Conservation (phyloP, 805 yeast genomes). For the Saturnispora zaruensis region DNA sequence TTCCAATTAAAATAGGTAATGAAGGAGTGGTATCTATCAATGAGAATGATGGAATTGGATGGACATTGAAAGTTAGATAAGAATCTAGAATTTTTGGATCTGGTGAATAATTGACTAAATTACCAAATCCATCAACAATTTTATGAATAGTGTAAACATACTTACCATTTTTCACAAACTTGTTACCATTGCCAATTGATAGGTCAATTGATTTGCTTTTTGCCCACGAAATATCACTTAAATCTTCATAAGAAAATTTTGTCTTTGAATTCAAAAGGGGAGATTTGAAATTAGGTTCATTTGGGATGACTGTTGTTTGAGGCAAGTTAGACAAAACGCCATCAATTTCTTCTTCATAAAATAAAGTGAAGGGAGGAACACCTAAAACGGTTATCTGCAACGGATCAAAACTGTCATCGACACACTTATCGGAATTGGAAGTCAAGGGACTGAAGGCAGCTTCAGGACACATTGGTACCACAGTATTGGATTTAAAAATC, state of each 20-base stretch:
- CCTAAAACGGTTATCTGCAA: slow-evolving; percentile 52
- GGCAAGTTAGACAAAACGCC: slow-evolving; percentile 26
- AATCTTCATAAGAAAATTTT: slow-evolving; percentile 22
- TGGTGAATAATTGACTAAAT: slow-evolving; percentile 37
- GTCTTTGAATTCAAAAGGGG: slow-evolving; percentile 33
- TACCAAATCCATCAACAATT: slow-evolving; percentile 62
- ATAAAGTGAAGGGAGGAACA: slow-evolving; percentile 65
- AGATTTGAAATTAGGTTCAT: slow-evolving; percentile 35
- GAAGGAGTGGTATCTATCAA: slow-evolving; percentile 31
- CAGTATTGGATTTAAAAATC: slow-evolving; percentile 49
- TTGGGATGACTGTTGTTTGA: slow-evolving; percentile 33
- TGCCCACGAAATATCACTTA: slow-evolving; percentile 34
- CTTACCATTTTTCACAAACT: slow-evolving; percentile 36
- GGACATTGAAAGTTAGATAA: slow-evolving; percentile 40
- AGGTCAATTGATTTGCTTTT: slow-evolving; percentile 21
- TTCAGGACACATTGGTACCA: slow-evolving; percentile 71
- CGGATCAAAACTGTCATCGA: slow-evolving; percentile 42
- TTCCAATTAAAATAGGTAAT: slow-evolving; percentile 25
- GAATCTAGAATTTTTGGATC: slow-evolving; percentile 31
- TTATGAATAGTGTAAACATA: slow-evolving; percentile 49
- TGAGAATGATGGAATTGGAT: slow-evolving; percentile 46
- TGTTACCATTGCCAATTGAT: slow-evolving; percentile 21
- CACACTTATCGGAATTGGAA: slow-evolving; percentile 44
- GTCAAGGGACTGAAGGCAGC: slow-evolving; percentile 37
- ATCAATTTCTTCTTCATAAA: slow-evolving; percentile 40